Percentiles rank a stretch among this genome's conserved stretches.
These are phyloP conservation scores for Alternaria metachromatica DNA, from an alignment of 2,329 filamentous ascomycete species.

Conservation along the genomic window DNA sequence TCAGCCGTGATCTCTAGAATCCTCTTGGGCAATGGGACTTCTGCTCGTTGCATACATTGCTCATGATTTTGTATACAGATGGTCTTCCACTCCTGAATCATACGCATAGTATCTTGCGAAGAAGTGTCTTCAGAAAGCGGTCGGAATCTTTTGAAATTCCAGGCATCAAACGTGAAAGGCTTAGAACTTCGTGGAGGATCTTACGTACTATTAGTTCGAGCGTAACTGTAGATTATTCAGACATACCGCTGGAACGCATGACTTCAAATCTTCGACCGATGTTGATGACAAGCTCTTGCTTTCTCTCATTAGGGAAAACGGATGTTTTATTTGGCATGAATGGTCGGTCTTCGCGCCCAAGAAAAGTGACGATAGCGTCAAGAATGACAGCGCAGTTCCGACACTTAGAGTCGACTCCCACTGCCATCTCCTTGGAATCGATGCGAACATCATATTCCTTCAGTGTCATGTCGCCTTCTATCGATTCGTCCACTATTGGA, in stretches of 20 bases:
- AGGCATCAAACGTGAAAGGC: rapidly evolving
- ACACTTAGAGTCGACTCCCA: neutral
- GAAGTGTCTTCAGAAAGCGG: neutral
- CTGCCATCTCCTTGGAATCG: neutral
- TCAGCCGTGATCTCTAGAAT: neutral
- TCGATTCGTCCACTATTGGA: neutral
- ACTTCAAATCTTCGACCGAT: too few relatives aligned
- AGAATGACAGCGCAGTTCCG: neutral
- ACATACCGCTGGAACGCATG: neutral
- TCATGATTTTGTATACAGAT: neutral
- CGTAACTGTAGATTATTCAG: rapidly evolving
- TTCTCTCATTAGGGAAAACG: rapidly evolving
- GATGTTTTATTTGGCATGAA: rapidly evolving
- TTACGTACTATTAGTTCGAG: neutral
- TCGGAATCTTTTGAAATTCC: neutral
- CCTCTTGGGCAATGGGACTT: neutral
- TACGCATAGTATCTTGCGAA: neutral
- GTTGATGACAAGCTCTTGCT: too few relatives aligned
- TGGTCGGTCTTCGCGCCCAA: too few relatives aligned
- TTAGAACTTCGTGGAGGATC: rapidly evolving
- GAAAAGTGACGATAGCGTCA: neutral
- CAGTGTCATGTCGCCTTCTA: neutral
- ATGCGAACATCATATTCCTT: too few relatives aligned
- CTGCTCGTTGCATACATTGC: neutral
- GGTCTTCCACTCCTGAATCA: neutral